Conservation (phyloP, 345 rosid genomes). For the Citrus medica region DNA sequence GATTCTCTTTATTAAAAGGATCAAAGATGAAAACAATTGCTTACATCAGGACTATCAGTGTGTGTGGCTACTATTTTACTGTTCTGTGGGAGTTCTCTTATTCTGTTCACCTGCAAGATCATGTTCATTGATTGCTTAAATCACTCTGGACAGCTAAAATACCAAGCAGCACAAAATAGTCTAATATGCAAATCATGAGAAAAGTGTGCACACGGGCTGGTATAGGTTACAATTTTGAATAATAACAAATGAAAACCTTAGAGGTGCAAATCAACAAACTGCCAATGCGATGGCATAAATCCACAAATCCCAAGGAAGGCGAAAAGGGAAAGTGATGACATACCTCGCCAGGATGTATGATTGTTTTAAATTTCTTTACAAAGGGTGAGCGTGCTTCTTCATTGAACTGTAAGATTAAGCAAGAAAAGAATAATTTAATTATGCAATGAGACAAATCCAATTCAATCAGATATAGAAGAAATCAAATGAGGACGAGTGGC, state of each 20-base stretch:
- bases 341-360: slow-evolving; percentile 79
- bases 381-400: slow-evolving; percentile 73
- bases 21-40: slow-evolving; percentile 2
- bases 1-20: not conserved
- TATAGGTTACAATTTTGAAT: not conserved
- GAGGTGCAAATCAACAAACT: not conserved
- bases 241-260: not conserved
- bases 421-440: slow-evolving; percentile 7
- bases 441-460: slow-evolving; percentile 2
- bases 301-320: not conserved
- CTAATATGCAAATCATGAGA: not conserved
- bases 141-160: not conserved
- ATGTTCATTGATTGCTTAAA: not conserved
- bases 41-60: slow-evolving; percentile 68
- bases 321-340: not conserved
- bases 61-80: slow-evolving; percentile 66
- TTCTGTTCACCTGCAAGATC: slow-evolving; percentile 58
- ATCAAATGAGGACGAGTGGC: not conserved
- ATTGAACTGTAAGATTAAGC: slow-evolving; percentile 41
- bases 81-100: slow-evolving; percentile 68
- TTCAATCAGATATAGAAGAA: not conserved
- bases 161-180: not conserved
- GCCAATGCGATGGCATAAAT: not conserved
- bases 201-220: not conserved
- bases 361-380: slow-evolving; percentile 59